These are phyloP conservation scores for Porcisia deanei DNA, from an alignment of 208 protist genomes.

Conservation along the genomic window DNA sequence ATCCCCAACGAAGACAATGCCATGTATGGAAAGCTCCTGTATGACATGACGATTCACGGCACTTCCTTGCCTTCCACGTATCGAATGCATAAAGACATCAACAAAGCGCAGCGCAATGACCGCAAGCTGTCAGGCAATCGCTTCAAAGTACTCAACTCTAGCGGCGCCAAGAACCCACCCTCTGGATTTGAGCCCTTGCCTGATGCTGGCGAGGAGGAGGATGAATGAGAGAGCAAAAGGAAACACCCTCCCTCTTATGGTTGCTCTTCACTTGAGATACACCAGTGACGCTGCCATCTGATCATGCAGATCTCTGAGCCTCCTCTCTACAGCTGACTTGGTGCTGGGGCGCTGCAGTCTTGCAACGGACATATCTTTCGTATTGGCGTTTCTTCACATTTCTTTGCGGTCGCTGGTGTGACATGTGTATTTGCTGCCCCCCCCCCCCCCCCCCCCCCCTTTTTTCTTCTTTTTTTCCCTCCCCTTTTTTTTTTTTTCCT, in stretches of 20 bases:
- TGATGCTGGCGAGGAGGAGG: constrained; percentile 74
- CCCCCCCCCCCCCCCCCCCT: not conserved
- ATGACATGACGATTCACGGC: constrained; percentile 88
- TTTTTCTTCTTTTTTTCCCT: not conserved
- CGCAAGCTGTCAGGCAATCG: constrained; percentile 86
- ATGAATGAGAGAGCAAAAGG: constrained; percentile 35
- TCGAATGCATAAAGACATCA: constrained; percentile 92
- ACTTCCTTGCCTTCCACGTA: constrained; percentile 86
- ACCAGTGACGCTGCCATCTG: not conserved
- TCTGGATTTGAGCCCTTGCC: constrained; percentile 84
- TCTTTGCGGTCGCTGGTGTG: not conserved
- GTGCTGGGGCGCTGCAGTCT: not conserved
- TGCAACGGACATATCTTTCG: not conserved
- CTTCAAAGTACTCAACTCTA: constrained; percentile 79
- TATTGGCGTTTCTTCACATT: not conserved
- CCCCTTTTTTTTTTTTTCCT: not conserved
- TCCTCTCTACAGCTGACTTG: not conserved
- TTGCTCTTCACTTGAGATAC: not conserved
- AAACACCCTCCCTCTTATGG: not conserved
- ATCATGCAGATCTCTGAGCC: not conserved
- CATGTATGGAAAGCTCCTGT: constrained; percentile 91
- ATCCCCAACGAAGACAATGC: constrained; percentile 90
- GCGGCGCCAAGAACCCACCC: constrained; percentile 82
- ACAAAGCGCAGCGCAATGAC: constrained; percentile 92
- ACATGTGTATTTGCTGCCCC: not conserved